A percentile compares a stretch with the other conserved stretches of the same genome.
Evolutionary conservation across 139 green algal species (phyloP).

Genomic region (Chlamydomonas applanata): DNA sequence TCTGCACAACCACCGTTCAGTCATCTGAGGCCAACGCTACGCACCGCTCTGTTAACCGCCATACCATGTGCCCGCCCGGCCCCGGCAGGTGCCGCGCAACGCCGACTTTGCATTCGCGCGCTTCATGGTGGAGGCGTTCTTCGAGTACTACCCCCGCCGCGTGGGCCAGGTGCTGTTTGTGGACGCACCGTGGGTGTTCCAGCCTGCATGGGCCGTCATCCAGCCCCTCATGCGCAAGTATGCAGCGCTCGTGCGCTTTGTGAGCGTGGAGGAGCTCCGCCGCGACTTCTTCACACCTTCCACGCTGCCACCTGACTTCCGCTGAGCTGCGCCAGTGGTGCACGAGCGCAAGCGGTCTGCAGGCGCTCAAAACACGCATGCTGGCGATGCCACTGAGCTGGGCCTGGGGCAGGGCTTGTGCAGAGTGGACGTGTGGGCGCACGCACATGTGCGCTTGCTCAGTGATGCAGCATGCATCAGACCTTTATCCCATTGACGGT

Average conservation of each 20-base stretch:
- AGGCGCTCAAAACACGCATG: too few relatives aligned
- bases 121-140: slow-evolving; percentile 95
- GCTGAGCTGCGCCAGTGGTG: neutral
- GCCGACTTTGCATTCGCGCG: slow-evolving; percentile 82
- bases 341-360: too few relatives aligned
- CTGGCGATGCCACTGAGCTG: too few relatives aligned
- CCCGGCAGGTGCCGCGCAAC: slow-evolving; percentile 63
- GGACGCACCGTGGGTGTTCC: slow-evolving; percentile 92
- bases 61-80: neutral
- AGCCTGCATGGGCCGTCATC: slow-evolving; percentile 82
- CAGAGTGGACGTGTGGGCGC: too few relatives aligned
- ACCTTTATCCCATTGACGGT: too few relatives aligned
- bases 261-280: slow-evolving; percentile 56
- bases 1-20: too few relatives aligned
- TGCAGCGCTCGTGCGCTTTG: slow-evolving; percentile 64
- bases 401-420: too few relatives aligned
- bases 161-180: slow-evolving; percentile 91
- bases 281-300: slow-evolving; percentile 73
- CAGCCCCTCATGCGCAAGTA: slow-evolving; percentile 84
- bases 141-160: slow-evolving; percentile 89
- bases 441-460: too few relatives aligned
- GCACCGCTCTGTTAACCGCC: too few relatives aligned
- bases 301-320: slow-evolving; percentile 65
- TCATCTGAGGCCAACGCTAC: too few relatives aligned
- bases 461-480: too few relatives aligned